Evolutionary conservation across 805 yeast genomes (phyloP).

Genomic region (Candida morakotiae): DNA sequence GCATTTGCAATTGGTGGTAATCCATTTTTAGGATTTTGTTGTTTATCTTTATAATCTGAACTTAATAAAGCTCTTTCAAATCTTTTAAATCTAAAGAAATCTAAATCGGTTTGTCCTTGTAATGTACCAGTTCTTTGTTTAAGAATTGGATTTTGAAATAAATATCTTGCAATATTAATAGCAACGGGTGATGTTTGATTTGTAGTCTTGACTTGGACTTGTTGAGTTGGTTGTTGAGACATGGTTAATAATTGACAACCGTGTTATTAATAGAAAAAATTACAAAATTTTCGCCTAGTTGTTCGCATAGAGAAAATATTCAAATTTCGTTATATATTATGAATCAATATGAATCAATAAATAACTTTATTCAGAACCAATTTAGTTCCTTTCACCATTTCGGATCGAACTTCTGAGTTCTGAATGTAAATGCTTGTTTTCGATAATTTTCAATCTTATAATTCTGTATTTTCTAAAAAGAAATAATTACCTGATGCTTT

Average conservation of each 20-base stretch:
- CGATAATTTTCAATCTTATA: too few species aligned
- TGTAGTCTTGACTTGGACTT: constrained; percentile 13
- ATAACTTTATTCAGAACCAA: too few species aligned
- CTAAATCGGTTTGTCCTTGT: constrained; percentile 62
- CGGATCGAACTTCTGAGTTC: too few species aligned
- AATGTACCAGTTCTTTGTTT: constrained; percentile 82
- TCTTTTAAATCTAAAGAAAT: constrained; percentile 85
- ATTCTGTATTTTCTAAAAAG: constrained; percentile 72
- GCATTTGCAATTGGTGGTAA: constrained; percentile 43
- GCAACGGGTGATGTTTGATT: constrained; percentile 46
- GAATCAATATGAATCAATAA: too few species aligned
- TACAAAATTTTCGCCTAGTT: too few species aligned
- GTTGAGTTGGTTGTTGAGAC: constrained; percentile 3
- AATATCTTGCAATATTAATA: constrained; percentile 63
- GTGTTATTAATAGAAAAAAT: not conserved
- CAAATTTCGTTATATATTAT: too few species aligned
- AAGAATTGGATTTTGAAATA: constrained; percentile 61
- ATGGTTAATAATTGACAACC: not conserved
- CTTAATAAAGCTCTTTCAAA: constrained; percentile 73
- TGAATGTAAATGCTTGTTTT: too few species aligned
- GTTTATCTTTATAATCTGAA: constrained; percentile 59
- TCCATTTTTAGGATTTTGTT: constrained; percentile 41
- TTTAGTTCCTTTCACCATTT: too few species aligned
- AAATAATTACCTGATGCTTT: constrained; percentile 89
- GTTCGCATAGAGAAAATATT: too few species aligned